phyloP scores from a whole-genome alignment of 2,329 filamentous ascomycete species.

The Arachnomyces sp. region DNA sequence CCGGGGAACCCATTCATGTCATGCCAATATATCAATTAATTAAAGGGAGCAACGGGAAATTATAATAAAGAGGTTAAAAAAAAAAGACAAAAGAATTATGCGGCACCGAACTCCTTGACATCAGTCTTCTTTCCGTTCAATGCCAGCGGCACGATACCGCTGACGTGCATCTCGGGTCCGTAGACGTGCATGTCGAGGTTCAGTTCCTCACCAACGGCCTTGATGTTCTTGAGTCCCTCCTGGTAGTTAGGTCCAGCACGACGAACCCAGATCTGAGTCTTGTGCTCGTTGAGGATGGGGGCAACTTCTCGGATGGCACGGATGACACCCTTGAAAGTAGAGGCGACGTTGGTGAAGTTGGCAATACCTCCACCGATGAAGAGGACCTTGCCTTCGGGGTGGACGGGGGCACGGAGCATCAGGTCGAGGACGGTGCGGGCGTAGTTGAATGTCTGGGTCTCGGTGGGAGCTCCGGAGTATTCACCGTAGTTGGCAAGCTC shows the following conservation, averaged over 20 bases:
- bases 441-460: conserved; percentile 99
- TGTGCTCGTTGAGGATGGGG: conserved; percentile 83
- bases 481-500: conserved; percentile 99
- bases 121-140: conserved; percentile 57
- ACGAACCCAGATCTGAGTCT: conserved; percentile 94
- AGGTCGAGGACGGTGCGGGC: conserved; percentile 93
- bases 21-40: conserved; percentile 30
- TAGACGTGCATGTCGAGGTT: conserved; percentile 91
- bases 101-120: conserved; percentile 52
- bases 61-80: conserved; percentile 19
- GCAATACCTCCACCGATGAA: conserved; percentile 99
- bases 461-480: conserved; percentile 97
- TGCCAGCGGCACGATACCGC: conserved; percentile 89
- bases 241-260: conserved; percentile 96
- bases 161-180: conserved; percentile 78
- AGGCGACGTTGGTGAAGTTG: conserved; percentile 99
- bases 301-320: conserved; percentile 87
- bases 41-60: conserved; percentile 15
- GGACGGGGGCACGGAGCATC: conserved; percentile 83
- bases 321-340: conserved; percentile 99
- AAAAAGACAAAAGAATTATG: conserved; percentile 20
- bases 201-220: conserved; percentile 87
- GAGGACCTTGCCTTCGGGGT: conserved; percentile 90
- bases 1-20: conserved; percentile 20
- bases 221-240: conserved; percentile 99